Base-by-base conservation (phyloP, 768 basidiomycete species). In the Mycena alexandri region DNA sequence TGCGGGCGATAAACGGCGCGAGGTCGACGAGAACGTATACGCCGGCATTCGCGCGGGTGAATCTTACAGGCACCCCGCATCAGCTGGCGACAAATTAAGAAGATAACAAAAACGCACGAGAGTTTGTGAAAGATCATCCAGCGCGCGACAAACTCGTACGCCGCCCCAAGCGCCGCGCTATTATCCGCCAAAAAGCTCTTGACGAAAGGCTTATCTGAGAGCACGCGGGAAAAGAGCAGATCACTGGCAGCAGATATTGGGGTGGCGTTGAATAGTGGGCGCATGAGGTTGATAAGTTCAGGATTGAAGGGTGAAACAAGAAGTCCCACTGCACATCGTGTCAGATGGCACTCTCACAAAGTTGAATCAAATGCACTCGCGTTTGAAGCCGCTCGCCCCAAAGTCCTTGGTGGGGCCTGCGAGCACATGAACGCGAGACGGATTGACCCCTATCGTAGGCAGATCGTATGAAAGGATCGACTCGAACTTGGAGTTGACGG, bases 361-460 rank as follows among this genome's bases (percentile, higher is more conserved):
- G n/a, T 24, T 11, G 4, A 38, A 11, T 4, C 4, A 21, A 21
- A 46, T n/a, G 2, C 19, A 56, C 60, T 14, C 1, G 59, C 69
- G 44, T 38, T 76, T 72, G 51, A 78, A 68, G 3, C 77, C 77
- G 46, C 72, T 75, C 4, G 72, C 71, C 36, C 75, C 71, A 41
- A 78, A 77, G 54, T 78, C 77, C 61, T 78, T 78, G 22, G 77
- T 75, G 67, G 76, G 76, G 2, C 77, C 75, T 17, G 75, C 75
- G 19, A 78, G 66, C 44, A 74, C 74, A 38, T 76, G 76, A 3
- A 76, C 68, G 12, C 77, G 68, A 6, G 63, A 44, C 9, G 75
- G 74, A 42, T 74, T 69, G 19, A 77, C 71, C 17, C 67, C 63
- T 10, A 71, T 16, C 3, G 60, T 58, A 17, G 68, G 52, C 1